A percentile compares a stretch with the other conserved stretches of the same genome.
Evolutionary conservation across 768 basidiomycete genomes (phyloP).

Genomic region (Dendrothele bispora): DNA sequence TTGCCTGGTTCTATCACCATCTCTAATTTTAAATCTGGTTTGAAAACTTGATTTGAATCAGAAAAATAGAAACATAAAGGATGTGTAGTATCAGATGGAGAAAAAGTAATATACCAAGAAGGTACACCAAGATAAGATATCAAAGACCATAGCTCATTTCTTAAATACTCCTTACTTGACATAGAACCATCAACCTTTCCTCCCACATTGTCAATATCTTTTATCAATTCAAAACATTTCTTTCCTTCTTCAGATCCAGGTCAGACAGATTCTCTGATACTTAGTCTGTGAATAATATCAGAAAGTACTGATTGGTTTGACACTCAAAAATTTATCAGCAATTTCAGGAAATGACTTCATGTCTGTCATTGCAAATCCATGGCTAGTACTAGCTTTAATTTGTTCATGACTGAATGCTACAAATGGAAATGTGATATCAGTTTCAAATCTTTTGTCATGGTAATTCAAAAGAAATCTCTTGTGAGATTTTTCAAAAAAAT

Average conservation of each 20-base stretch:
- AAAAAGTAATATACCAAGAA: slow-evolving; percentile 28
- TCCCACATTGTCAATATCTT: slow-evolving; percentile 27
- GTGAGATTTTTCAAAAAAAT: slow-evolving; percentile 18
- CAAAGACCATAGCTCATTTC: too few relatives aligned
- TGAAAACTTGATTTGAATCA: too few relatives aligned
- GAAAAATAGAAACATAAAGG: slow-evolving; percentile 17
- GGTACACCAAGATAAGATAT: slow-evolving; percentile 22
- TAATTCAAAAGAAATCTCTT: slow-evolving; percentile 18
- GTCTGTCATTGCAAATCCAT: slow-evolving; percentile 19
- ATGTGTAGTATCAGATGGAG: slow-evolving; percentile 27
- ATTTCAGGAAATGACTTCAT: slow-evolving; percentile 14
- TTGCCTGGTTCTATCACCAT: not conserved
- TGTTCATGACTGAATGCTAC: too few relatives aligned
- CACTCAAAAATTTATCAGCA: slow-evolving; percentile 7
- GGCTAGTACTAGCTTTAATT: slow-evolving; percentile 17
- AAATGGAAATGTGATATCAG: slow-evolving; percentile 27
- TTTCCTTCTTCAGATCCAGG: slow-evolving; percentile 19
- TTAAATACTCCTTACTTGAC: slow-evolving; percentile 24
- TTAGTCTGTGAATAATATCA: slow-evolving; percentile 1
- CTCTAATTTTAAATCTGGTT: not conserved
- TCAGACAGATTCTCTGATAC: slow-evolving; percentile 10
- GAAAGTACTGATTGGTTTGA: slow-evolving; percentile 12
- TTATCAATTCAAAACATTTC: slow-evolving; percentile 18
- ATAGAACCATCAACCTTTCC: slow-evolving; percentile 18
- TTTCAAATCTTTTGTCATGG: slow-evolving; percentile 33